These are phyloP conservation scores for Microbotryum lychnidis-dioicae DNA, from an alignment of 1,284 basidiomycete genomes.

Conservation along the genomic window DNA sequence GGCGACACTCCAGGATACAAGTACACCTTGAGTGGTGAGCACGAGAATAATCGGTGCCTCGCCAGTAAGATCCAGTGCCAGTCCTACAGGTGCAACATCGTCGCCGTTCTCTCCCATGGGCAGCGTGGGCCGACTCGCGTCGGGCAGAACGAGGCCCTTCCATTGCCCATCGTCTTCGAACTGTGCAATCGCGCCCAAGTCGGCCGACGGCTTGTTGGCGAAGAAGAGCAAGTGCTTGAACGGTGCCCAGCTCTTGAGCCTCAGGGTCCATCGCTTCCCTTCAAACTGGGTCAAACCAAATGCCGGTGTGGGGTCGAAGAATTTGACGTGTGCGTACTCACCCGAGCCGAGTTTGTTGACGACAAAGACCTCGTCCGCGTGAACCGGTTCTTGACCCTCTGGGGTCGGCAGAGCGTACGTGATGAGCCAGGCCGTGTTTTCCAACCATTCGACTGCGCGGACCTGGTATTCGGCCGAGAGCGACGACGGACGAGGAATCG, in stretches of 20 bases:
- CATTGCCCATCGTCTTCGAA: constrained; percentile 35
- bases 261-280: constrained; percentile 40
- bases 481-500: constrained; percentile 41
- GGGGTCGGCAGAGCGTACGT: constrained; percentile 42
- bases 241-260: constrained; percentile 42
- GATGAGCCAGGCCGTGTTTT: constrained; percentile 49
- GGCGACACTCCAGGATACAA: constrained; percentile 46
- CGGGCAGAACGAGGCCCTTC: constrained; percentile 46
- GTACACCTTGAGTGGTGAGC: constrained; percentile 47
- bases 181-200: constrained; percentile 38
- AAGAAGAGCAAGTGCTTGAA: constrained; percentile 45
- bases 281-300: constrained; percentile 40
- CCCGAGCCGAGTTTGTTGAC: constrained; percentile 28
- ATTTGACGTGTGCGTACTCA: constrained; percentile 36
- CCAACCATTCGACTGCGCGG: constrained; percentile 47
- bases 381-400: constrained; percentile 35
- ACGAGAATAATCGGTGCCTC: constrained; percentile 43
- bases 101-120: constrained; percentile 41
- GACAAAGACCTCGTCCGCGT: constrained; percentile 40
- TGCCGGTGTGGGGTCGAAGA: constrained; percentile 41
- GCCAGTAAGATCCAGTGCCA: constrained; percentile 48
- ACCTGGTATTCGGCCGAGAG: constrained; percentile 28
- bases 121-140: constrained; percentile 45
- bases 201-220: constrained; percentile 42
- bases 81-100: constrained; percentile 45